Evolutionary conservation across 2,329 filamentous ascomycete species (phyloP).

Genomic region (Dactylellina cionopaga): DNA sequence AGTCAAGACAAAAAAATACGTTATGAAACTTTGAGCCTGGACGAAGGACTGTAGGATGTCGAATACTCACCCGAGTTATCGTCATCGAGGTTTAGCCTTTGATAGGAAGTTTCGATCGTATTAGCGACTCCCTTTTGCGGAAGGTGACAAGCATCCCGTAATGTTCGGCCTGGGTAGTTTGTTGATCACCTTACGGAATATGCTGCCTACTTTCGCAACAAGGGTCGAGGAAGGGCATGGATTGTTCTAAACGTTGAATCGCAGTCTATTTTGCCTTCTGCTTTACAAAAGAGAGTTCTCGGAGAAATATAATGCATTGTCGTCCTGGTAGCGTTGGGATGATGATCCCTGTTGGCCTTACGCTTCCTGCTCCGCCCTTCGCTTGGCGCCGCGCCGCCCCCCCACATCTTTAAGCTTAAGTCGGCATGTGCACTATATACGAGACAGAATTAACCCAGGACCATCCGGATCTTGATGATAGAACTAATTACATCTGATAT

Average conservation of each 20-base stretch:
- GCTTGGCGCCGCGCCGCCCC: constrained; percentile 42
- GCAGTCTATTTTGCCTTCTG: not conserved
- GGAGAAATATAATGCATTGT: constrained; percentile 34
- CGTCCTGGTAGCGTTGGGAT: not conserved
- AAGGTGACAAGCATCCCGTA: constrained; percentile 23
- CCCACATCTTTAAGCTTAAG: constrained; percentile 34
- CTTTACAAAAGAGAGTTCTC: constrained; percentile 21
- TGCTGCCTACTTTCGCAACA: constrained; percentile 40
- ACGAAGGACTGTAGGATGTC: not conserved
- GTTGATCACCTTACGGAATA: constrained; percentile 26
- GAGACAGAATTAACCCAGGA: not conserved
- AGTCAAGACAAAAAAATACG: constrained; percentile 19
- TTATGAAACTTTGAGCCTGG: constrained; percentile 11
- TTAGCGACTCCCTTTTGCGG: constrained; percentile 34
- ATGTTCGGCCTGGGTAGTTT: not conserved
- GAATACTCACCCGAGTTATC: not conserved
- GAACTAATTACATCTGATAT: not conserved
- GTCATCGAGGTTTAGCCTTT: constrained; percentile 36
- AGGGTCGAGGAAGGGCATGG: constrained; percentile 2
- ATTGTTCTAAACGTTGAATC: not conserved
- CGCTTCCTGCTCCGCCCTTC: constrained; percentile 9
- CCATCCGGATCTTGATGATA: constrained; percentile 18
- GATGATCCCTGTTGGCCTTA: not conserved
- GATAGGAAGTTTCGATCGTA: constrained; percentile 41
- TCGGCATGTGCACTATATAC: constrained; percentile 2